Evolutionary conservation across 2,329 filamentous ascomycete species (phyloP), one percentile per base, ranked within the genome.

Genomic region (Lasiodiplodia hormozganensis): DNA sequence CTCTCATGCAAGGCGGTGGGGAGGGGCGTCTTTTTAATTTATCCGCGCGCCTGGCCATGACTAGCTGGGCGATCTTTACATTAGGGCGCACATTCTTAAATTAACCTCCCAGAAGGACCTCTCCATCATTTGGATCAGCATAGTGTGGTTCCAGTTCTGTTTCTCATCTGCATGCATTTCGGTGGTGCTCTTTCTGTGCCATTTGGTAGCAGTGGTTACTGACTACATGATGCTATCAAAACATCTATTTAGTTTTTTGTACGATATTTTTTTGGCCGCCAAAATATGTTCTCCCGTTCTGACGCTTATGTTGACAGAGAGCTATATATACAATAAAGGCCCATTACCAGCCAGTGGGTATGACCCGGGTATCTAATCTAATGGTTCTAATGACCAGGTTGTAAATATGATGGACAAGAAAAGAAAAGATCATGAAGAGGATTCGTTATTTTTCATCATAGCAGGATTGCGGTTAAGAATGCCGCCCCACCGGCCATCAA

Each of bases 1-100:
- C 8, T 7, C 56, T 12, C 8, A 62, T 28, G 23, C 14, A 23
- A n/a, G 36, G 12, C 14, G 8, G n/a, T 38, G 53, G 16, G 18
- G 53, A 31, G 34, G 31, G 53, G 25, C 10, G 12, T 18, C 10
- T 2, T 11, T 47, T 8, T 21, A 25, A 16, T 49, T 62, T 31
- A 43, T 25, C 58, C 31, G 54, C 34, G 57, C 28, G 2, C n/a
- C 31, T 10, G n/a, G 18, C 16, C 56, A 43, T 60, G 56, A 62
- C 57, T 62, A 62, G 58, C 58, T 49, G 25, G 57, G 23, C 36
- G 58, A 62, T 62, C 58, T 18, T 40, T 51, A 62, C 58, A 47
- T 62, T 36, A 49, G 40, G 28, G 40, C 58, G 40, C n/a, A 23
- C 58, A 31, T 21, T 43, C 25, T 49, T 49, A 62, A 62, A 49